These are phyloP conservation scores for Neophaeococcomyces mojaviensis DNA, from an alignment of 2,329 filamentous ascomycete species.

Conservation along the genomic window DNA sequence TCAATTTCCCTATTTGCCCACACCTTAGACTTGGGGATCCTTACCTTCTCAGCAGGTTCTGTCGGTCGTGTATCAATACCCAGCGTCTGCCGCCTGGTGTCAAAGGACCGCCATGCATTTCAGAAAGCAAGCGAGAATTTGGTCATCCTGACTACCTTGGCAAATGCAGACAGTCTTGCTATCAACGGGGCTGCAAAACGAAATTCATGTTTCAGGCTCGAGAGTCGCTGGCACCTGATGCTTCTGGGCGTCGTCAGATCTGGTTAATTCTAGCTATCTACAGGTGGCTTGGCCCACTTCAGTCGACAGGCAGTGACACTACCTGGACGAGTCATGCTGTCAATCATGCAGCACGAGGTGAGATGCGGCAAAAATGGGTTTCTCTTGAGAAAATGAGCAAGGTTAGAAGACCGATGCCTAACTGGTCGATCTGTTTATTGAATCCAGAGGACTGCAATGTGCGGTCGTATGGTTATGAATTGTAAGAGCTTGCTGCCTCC, in stretches of 20 bases:
- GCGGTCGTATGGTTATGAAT: background rate
- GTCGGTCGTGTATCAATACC: constrained; percentile 23
- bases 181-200: constrained; percentile 21
- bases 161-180: constrained; percentile 23
- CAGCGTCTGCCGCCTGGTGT: constrained; percentile 22
- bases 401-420: constrained; percentile 20
- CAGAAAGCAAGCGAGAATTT: constrained; percentile 17
- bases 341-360: constrained; percentile 17
- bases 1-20: constrained; percentile 21
- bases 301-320: constrained; percentile 13
- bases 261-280: constrained; percentile 23
- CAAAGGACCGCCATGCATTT: constrained; percentile 22
- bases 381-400: constrained; percentile 16
- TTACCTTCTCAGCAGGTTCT: constrained; percentile 23
- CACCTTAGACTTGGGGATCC: constrained; percentile 22
- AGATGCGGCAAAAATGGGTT: constrained; percentile 20
- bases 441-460: constrained; percentile 22
- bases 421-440: constrained; percentile 22
- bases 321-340: constrained; percentile 19
- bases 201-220: constrained; percentile 24
- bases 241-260: constrained; percentile 21
- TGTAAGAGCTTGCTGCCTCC: too few relatives aligned
- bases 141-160: constrained; percentile 12
- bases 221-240: constrained; percentile 21
- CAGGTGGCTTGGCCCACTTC: constrained; percentile 22